These are phyloP conservation scores for Chaetomium olivaceum DNA, from an alignment of 2,329 filamentous ascomycete genomes.

Conservation along the genomic window DNA sequence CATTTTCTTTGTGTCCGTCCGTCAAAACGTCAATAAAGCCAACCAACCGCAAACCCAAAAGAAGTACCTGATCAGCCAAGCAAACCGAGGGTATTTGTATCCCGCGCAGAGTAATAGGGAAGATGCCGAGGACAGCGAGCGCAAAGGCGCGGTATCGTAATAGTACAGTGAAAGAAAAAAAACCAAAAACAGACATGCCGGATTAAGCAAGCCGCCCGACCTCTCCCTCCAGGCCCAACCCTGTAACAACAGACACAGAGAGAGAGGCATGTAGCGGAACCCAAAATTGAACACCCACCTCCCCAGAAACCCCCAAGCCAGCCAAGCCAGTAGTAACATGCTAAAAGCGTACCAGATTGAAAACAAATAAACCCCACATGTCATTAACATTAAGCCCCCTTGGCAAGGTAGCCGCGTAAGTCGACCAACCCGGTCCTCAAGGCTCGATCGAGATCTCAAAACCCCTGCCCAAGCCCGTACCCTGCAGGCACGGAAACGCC, in stretches of 20 bases:
- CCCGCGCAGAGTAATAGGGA: too few relatives aligned
- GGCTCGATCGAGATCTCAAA: background rate
- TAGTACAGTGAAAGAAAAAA: background rate
- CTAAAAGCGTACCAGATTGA: background rate
- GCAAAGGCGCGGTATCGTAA: background rate
- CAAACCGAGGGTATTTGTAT: conserved; percentile 6
- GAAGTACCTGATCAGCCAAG: background rate
- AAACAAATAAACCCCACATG: background rate
- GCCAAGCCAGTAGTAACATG: background rate
- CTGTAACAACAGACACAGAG: background rate
- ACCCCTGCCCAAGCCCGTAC: background rate
- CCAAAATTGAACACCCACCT: background rate
- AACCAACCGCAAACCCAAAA: background rate
- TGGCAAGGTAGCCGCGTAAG: too few relatives aligned
- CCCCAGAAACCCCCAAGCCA: background rate
- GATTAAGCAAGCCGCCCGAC: background rate
- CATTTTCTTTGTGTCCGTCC: background rate
- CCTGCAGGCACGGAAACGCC: background rate
- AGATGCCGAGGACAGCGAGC: background rate
- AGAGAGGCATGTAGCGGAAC: background rate
- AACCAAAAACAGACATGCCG: background rate
- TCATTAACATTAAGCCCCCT: background rate
- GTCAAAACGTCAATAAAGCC: background rate
- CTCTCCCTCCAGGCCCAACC: background rate
- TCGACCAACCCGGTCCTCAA: too few relatives aligned